Conservation (phyloP, 768 basidiomycete genomes). For the Boletus subcaerulescens region DNA sequence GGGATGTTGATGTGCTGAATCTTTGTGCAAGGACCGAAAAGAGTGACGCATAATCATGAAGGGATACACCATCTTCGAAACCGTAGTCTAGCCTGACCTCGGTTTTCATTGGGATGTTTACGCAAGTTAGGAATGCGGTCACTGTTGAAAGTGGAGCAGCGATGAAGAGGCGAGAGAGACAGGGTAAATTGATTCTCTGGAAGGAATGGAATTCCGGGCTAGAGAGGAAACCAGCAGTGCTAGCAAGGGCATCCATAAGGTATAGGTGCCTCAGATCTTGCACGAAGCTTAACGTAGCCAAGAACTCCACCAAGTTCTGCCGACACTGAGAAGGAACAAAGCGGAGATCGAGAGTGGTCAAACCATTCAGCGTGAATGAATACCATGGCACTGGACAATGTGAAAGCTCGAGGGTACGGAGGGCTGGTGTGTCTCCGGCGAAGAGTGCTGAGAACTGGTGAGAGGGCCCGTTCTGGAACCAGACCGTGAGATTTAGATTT, state of each 20-base stretch:
- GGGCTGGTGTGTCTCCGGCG: background rate
- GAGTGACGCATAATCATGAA: background rate
- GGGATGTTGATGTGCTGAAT: background rate
- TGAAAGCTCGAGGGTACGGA: background rate
- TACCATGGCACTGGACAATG: background rate
- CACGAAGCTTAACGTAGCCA: conserved; percentile 32
- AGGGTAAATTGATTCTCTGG: background rate
- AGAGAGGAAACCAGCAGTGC: background rate
- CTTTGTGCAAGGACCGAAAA: background rate
- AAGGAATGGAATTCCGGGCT: background rate
- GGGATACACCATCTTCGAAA: background rate
- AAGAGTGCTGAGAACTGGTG: background rate
- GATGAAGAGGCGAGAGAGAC: too few relatives aligned
- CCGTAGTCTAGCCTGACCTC: background rate
- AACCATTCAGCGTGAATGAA: conserved; percentile 12
- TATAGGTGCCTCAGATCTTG: conserved; percentile 32
- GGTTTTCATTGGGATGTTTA: background rate
- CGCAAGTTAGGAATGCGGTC: too few relatives aligned
- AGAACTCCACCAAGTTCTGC: conserved; percentile 30
- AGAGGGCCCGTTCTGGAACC: too few relatives aligned
- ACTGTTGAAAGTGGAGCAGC: too few relatives aligned
- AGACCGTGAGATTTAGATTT: background rate
- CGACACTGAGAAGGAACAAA: conserved; percentile 6
- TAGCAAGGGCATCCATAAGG: conserved; percentile 32
- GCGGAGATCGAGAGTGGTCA: conserved; percentile 30